Percentiles rank a stretch among this genome's conserved stretches.
phyloP scores from a whole-genome alignment of 805 yeast genomes.

The Wickerhamomyces subpelliculosus region DNA sequence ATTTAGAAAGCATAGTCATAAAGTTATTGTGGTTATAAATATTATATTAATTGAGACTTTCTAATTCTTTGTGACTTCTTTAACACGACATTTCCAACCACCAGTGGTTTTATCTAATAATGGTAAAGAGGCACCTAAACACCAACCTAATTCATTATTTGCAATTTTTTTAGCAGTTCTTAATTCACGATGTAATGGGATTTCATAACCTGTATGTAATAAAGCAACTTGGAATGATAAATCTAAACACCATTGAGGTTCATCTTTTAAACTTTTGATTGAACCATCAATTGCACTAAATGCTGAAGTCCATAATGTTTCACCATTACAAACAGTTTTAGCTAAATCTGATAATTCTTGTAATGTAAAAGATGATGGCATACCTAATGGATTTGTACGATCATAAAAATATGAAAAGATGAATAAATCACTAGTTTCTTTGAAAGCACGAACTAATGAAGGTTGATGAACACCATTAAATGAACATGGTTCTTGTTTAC shows the following conservation, averaged over 20 bases:
- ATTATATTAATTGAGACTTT: neutral
- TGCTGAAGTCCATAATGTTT: conserved; percentile 60
- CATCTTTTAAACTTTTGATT: conserved; percentile 55
- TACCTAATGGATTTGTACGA: conserved; percentile 87
- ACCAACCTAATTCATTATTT: conserved; percentile 95
- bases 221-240: conserved; percentile 84
- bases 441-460: conserved; percentile 72
- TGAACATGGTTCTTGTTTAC: conserved; percentile 78
- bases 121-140: conserved; percentile 95
- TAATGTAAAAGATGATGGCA: conserved; percentile 85
- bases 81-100: conserved; percentile 59
- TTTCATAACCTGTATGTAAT: conserved; percentile 94
- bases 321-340: conserved; percentile 79
- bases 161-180: conserved; percentile 88
- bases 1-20: too few relatives aligned
- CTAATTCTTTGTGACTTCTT: conserved; percentile 7
- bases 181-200: conserved; percentile 83
- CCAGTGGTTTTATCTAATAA: conserved; percentile 49
- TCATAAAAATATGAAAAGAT: conserved; percentile 95
- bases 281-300: conserved; percentile 64
- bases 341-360: conserved; percentile 80
- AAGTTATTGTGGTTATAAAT: too few relatives aligned
- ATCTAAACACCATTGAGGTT: conserved; percentile 94
- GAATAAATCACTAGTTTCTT: conserved; percentile 66
- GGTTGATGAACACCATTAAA: conserved; percentile 98